Evolutionary conservation across 805 yeast genomes (phyloP).

Genomic region (Zygosaccharomyces gambellarensis): DNA sequence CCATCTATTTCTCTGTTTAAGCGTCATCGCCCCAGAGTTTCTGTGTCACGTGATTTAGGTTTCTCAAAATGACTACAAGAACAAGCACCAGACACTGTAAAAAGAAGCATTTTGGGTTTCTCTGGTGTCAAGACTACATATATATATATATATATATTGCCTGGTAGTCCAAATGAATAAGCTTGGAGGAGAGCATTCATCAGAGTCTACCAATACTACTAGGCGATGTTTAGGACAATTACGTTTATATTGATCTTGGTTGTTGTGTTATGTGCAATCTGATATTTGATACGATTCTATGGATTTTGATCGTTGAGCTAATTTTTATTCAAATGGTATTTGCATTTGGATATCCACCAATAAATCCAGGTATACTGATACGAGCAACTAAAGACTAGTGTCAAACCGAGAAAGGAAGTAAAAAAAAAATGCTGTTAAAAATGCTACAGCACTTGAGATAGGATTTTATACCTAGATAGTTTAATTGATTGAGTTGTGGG

Average conservation of each 20-base stretch:
- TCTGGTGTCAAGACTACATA: no score
- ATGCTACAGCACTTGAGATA: neutral
- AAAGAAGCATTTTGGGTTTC: no score
- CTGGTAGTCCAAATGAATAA: neutral
- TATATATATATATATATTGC: neutral
- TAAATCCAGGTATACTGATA: neutral
- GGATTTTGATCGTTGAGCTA: neutral
- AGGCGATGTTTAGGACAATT: conserved; percentile 1
- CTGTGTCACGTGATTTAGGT: neutral
- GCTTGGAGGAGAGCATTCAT: neutral
- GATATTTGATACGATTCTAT: neutral
- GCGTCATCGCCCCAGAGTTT: neutral
- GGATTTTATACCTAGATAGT: neutral
- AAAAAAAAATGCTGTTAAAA: neutral
- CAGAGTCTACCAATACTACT: neutral
- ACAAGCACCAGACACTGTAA: no score
- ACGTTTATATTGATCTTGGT: neutral
- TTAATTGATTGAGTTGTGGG: neutral
- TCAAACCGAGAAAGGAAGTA: neutral
- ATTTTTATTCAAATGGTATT: neutral
- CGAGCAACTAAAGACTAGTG: neutral
- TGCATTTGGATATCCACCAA: neutral
- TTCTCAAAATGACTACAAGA: neutral
- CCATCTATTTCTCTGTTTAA: neutral
- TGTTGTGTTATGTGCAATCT: conserved; percentile 1